Conservation (phyloP, 2,329 filamentous ascomycete genomes). For the Sarocladiaceae sp. region DNA sequence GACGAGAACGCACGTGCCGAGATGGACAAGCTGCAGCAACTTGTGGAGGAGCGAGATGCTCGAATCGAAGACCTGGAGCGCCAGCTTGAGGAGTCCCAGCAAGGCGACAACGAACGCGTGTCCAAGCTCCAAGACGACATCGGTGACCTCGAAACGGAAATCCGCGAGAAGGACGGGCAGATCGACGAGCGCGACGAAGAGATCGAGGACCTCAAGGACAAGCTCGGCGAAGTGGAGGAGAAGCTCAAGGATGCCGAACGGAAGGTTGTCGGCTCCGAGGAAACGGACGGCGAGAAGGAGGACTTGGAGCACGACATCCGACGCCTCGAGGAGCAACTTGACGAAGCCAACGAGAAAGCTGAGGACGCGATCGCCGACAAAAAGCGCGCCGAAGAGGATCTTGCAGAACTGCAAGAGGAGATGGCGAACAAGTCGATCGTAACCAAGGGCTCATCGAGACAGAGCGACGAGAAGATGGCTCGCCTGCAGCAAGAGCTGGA, state of each 20-base stretch:
- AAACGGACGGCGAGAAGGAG: slow-evolving; percentile 54
- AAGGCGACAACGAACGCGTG: slow-evolving; percentile 49
- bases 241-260: slow-evolving; percentile 53
- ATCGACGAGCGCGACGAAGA: slow-evolving; percentile 74
- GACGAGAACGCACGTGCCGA: slow-evolving; percentile 65
- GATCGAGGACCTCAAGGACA: slow-evolving; percentile 60
- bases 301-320: slow-evolving; percentile 53
- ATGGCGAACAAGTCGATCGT: slow-evolving; percentile 75
- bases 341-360: slow-evolving; percentile 50
- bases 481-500: slow-evolving; percentile 65
- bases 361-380: slow-evolving; percentile 51
- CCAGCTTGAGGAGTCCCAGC: slow-evolving; percentile 53
- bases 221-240: slow-evolving; percentile 49
- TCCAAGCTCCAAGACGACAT: slow-evolving; percentile 70
- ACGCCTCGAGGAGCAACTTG: slow-evolving; percentile 48
- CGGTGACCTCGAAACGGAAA: slow-evolving; percentile 68
- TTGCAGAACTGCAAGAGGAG: slow-evolving; percentile 68
- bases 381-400: slow-evolving; percentile 52
- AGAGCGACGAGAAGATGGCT: slow-evolving; percentile 67
- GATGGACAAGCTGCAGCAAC: slow-evolving; percentile 52
- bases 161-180: slow-evolving; percentile 70
- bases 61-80: slow-evolving; percentile 58
- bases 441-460: slow-evolving; percentile 69
- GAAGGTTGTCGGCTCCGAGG: slow-evolving; percentile 46
- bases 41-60: slow-evolving; percentile 54